Conservation (phyloP, 2,329 filamentous ascomycete genomes). For the Botrytis squamosa region DNA sequence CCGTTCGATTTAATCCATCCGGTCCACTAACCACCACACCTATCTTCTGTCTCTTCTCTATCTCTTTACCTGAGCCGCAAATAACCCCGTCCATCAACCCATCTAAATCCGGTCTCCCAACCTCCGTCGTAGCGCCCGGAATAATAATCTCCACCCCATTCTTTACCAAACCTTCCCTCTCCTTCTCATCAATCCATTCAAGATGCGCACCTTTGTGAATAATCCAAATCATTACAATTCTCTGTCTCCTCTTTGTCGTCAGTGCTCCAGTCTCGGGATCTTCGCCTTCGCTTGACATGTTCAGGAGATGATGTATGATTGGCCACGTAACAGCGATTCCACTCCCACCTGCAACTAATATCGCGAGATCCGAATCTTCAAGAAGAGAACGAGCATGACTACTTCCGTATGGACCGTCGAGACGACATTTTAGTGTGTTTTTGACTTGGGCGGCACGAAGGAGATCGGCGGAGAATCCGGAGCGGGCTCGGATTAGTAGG, state of each 20-base stretch:
- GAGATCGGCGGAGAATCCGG: slow-evolving; percentile 58
- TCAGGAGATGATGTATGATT: slow-evolving; percentile 52
- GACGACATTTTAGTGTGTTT: slow-evolving; percentile 46
- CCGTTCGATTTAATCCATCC: slow-evolving; percentile 58
- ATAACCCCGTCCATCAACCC: slow-evolving; percentile 45
- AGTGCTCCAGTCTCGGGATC: slow-evolving; percentile 28
- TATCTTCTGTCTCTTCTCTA: slow-evolving; percentile 39
- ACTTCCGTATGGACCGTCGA: slow-evolving; percentile 67
- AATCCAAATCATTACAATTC: slow-evolving; percentile 58
- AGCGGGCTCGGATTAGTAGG: slow-evolving; percentile 58
- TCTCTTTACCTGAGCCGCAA: not conserved
- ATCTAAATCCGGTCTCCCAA: slow-evolving; percentile 53
- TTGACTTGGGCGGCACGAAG: slow-evolving; percentile 50
- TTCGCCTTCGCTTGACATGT: slow-evolving; percentile 25
- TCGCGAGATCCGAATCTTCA: slow-evolving; percentile 46
- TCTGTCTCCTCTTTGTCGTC: slow-evolving; percentile 31
- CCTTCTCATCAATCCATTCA: slow-evolving; percentile 52
- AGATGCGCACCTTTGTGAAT: slow-evolving; percentile 53
- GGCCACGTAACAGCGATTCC: slow-evolving; percentile 65
- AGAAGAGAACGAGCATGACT: slow-evolving; percentile 54
- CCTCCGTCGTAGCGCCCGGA: slow-evolving; percentile 53
- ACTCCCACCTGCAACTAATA: slow-evolving; percentile 62
- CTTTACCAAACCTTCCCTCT: slow-evolving; percentile 49
- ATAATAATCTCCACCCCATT: slow-evolving; percentile 53
- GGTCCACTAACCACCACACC: slow-evolving; percentile 62